phyloP scores from a whole-genome alignment of 352 stramenopile genomes.

The Phytophthora sojae region DNA sequence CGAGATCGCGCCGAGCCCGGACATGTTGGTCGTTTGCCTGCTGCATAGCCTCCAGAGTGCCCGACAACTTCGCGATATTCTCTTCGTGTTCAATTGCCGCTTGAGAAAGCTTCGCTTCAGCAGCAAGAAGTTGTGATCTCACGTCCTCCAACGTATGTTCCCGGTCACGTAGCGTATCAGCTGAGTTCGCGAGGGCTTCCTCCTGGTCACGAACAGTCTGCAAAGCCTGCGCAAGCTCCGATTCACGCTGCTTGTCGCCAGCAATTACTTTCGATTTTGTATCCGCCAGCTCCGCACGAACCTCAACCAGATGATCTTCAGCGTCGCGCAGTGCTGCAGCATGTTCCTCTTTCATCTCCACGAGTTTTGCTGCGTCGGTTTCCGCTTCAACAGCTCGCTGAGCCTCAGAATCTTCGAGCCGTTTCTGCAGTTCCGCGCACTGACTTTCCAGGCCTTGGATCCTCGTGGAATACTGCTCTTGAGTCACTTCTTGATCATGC shows the following conservation, averaged over 20 bases:
- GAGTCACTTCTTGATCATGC: slow-evolving; percentile 10
- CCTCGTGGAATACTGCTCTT: slow-evolving; percentile 2
- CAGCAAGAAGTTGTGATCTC: slow-evolving; percentile 12
- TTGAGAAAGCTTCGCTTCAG: slow-evolving; percentile 11
- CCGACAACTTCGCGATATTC: background rate
- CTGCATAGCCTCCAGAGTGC: background rate
- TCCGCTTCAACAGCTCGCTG: slow-evolving; percentile 10
- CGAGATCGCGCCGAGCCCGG: background rate
- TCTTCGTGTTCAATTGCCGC: slow-evolving; percentile 4
- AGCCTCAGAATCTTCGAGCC: slow-evolving; percentile 9
- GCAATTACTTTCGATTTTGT: background rate
- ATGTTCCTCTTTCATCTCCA: slow-evolving; percentile 3
- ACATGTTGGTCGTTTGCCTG: background rate
- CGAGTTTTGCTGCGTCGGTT: slow-evolving; percentile 1
- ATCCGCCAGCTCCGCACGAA: slow-evolving; percentile 5
- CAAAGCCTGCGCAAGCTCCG: slow-evolving; percentile 1
- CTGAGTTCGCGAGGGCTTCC: background rate
- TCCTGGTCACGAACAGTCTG: slow-evolving; percentile 3
- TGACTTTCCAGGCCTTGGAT: slow-evolving; percentile 19
- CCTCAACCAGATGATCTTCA: slow-evolving; percentile 7
- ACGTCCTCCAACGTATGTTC: slow-evolving; percentile 5
- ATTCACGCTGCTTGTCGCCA: slow-evolving; percentile 4
- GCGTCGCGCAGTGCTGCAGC: background rate
- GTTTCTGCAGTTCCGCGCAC: slow-evolving; percentile 11
- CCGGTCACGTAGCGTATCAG: background rate